A percentile compares a stretch with the other conserved stretches of the same genome.
phyloP scores from a whole-genome alignment of 1,139 yeast genomes.

The Barnettozyma hawaiiensis region DNA sequence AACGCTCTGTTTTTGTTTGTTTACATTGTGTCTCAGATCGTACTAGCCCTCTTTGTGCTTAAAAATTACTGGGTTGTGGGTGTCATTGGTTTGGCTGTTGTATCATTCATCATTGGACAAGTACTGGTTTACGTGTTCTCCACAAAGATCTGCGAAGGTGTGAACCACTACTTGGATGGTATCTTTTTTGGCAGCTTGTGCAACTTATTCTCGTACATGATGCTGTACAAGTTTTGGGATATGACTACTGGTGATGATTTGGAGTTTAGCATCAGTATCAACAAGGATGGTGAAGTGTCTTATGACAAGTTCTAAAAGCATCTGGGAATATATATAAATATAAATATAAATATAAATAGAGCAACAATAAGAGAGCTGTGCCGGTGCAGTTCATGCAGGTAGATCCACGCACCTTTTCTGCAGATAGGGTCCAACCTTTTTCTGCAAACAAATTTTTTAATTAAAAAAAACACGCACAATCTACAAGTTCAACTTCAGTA shows the following conservation, averaged over 20 bases:
- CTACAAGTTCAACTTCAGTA: too few relatives aligned
- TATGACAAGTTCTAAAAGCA: constrained; percentile 17
- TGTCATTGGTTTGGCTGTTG: constrained; percentile 59
- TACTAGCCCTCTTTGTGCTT: constrained; percentile 62
- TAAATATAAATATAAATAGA: too few relatives aligned
- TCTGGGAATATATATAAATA: not conserved
- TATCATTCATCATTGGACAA: constrained; percentile 81
- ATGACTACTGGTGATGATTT: constrained; percentile 93
- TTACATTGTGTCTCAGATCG: constrained; percentile 65
- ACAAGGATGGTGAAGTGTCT: constrained; percentile 31
- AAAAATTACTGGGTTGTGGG: constrained; percentile 87
- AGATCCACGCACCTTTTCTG: too few relatives aligned
- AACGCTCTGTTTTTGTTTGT: constrained; percentile 61
- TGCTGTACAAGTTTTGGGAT: constrained; percentile 96
- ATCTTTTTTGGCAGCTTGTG: constrained; percentile 77
- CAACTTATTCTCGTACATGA: constrained; percentile 79
- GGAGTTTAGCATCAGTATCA: constrained; percentile 69
- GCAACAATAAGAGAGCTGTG: too few relatives aligned
- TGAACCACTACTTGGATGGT: constrained; percentile 87
- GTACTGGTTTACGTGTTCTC: constrained; percentile 67
- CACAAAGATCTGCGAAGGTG: constrained; percentile 55
- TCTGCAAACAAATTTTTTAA: not conserved
- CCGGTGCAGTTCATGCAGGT: not conserved
- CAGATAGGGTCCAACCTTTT: too few relatives aligned
- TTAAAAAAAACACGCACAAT: not conserved